Base-by-base conservation (phyloP, 2,329 filamentous ascomycete genomes). In the Elsinoe arachidis region DNA sequence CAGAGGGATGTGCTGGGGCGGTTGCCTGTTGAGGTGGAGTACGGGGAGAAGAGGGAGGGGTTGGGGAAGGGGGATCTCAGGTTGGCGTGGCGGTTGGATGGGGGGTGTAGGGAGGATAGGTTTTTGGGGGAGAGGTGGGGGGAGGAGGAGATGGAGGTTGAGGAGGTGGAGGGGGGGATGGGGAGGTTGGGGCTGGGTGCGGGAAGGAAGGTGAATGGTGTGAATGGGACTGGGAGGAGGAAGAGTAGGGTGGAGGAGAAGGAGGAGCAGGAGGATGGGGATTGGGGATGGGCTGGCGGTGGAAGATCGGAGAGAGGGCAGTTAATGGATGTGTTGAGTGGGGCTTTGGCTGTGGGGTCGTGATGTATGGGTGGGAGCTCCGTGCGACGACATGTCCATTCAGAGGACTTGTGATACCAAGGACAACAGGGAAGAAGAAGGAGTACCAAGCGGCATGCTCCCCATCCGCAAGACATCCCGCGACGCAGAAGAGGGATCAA, bases 1-100 rank as follows among this genome's bases (percentile, higher is more conserved):
- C 76, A 80, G 15, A 80, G 88, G 63, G 88, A 90, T 59, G 85
- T 87, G 59, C 85, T 81, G 49, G 90, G 90, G 1, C 72, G 95
- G 26, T 73, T 96, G 5, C 92, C 91, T 0, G 75, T 90, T 35
- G 90, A 96, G 70, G 82, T 87, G 2, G 90, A 87, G 67, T 85
- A 86, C 55, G 85, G 87, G 14, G 82, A 82, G 57, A 83, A 86
- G 64, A 79, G 90, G 38, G 81, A 84, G 5, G 83, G 88, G 0
- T 72, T 96, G 1, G 84, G 84, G 12, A 86, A 92, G 73, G 83
- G 85, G 15, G 92, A 96, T 69, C 72, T 96, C 49, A 80, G 87
- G 37, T 75, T 96, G 2, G 84, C 88, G 0, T 70, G 95, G 14
- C 82, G 87, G 59, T 79, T 96, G 62, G 84, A 86, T 11, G 88